These are phyloP conservation scores for Seiridium cupressi DNA, from an alignment of 2,329 filamentous ascomycete genomes.

Conservation along the genomic window DNA sequence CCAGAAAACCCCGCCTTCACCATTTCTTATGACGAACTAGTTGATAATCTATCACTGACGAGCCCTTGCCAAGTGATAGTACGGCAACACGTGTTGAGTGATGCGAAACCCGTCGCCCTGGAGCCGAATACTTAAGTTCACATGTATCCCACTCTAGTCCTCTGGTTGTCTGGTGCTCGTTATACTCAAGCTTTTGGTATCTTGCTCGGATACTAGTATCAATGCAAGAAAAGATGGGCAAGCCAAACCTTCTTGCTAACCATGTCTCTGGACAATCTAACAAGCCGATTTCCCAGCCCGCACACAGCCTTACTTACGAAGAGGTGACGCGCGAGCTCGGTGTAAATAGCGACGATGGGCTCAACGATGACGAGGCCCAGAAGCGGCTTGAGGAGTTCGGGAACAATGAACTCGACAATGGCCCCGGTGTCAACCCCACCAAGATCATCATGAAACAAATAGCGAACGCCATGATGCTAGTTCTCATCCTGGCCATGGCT, in stretches of 20 bases:
- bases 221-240: conserved; percentile 1
- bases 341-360: conserved; percentile 53
- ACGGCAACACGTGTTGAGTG: background rate
- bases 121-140: background rate
- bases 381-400: conserved; percentile 54
- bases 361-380: conserved; percentile 49
- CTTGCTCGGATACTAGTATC: background rate
- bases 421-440: conserved; percentile 49
- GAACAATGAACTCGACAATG: conserved; percentile 57
- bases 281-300: conserved; percentile 49
- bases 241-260: background rate
- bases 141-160: background rate
- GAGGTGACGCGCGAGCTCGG: conserved; percentile 49
- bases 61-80: background rate
- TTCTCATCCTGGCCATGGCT: conserved; percentile 52
- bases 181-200: background rate
- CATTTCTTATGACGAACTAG: background rate
- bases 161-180: background rate
- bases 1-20: background rate
- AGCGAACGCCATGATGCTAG: conserved; percentile 66
- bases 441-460: conserved; percentile 62
- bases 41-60: background rate
- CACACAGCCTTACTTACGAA: conserved; percentile 51
- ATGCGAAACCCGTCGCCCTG: background rate
- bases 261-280: conserved; percentile 6